Base-by-base conservation (phyloP, 1,139 yeast species). In the Yamadazyma taylorii region DNA sequence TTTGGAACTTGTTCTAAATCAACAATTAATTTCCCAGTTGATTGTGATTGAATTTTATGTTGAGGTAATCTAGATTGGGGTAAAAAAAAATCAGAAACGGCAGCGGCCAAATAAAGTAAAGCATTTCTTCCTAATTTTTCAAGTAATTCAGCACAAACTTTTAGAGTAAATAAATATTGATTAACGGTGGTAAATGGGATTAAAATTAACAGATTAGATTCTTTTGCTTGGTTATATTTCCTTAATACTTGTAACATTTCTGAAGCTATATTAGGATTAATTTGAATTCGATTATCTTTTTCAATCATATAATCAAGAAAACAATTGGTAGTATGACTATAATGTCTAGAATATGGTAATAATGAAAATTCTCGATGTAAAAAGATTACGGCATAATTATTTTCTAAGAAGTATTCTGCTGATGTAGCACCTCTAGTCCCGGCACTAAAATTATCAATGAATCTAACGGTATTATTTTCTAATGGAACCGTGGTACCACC, bases 401-500 rank as follows among this genome's bases (percentile, higher is more conserved):
- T 70, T 43, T 84, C 86, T 39, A 94, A 66, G 50, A 92, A 87
- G 57, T 87, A 84, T 60, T 92, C 98, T 4, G 97, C 96, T 26
- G 95, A 83, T 0, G 96, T 83, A 8, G 98, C 95, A 38, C 98
- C 98, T 61, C 99, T 77, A 1, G 97, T 92, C 17, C 98, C 98
- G 19, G 97, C 97, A 50, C 95, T 84, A 60, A 94, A 94, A 57
- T 92, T 92, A 60, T 92, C 99, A 55, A 92, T 89, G 61, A 92
- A 92, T 40, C 99, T 65, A 12, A 92, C 98, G 0, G 98, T 94
- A 55, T 94, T 92, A 61, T 89, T 89, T 53, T 92, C 99, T 47
- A 92, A 68, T 0, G 99, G 99, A 0, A 94, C 99, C 0, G 97
- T 90, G 1, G 98, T 92, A 24, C 98, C 99, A n/a, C 99, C 99